These are phyloP conservation scores for Alternaria triticina DNA, from an alignment of 2,329 filamentous ascomycete species.

Conservation along the genomic window DNA sequence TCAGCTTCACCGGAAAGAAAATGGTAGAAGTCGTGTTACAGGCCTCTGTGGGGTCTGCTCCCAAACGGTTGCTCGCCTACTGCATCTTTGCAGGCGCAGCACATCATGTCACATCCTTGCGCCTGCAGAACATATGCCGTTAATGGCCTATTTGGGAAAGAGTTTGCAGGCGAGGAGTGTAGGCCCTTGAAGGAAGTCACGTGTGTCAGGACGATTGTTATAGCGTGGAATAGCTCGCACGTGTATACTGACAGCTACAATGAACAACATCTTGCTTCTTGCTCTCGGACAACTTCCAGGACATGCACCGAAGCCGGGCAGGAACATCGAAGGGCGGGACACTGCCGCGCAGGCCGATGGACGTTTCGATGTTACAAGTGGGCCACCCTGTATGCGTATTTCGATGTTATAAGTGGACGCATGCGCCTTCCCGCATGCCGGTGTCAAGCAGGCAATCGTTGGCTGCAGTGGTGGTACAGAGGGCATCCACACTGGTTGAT, in stretches of 20 bases:
- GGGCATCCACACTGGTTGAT: constrained; percentile 23
- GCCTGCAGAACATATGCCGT: constrained; percentile 2
- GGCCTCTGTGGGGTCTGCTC: constrained; percentile 9
- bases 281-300: constrained; percentile 17
- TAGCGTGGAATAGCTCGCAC: neutral
- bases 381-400: neutral
- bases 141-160: constrained; percentile 5
- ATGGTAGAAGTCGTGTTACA: constrained; percentile 32
- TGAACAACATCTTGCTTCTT: neutral
- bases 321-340: constrained; percentile 14
- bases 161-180: constrained; percentile 29
- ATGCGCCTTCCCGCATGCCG: constrained; percentile 35
- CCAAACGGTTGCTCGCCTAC: constrained; percentile 25
- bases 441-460: constrained; percentile 25
- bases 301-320: constrained; percentile 26
- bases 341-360: constrained; percentile 1
- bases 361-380: constrained; percentile 22
- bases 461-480: constrained; percentile 33
- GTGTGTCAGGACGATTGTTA: neutral
- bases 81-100: constrained; percentile 21
- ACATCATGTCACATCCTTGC: constrained; percentile 13
- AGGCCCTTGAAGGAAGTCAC: constrained; percentile 11
- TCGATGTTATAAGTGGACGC: constrained; percentile 10
- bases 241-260: neutral
- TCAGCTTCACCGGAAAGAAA: constrained; percentile 33